phyloP scores from a whole-genome alignment of 2,329 filamentous ascomycete genomes.

The Chalara sp. region DNA sequence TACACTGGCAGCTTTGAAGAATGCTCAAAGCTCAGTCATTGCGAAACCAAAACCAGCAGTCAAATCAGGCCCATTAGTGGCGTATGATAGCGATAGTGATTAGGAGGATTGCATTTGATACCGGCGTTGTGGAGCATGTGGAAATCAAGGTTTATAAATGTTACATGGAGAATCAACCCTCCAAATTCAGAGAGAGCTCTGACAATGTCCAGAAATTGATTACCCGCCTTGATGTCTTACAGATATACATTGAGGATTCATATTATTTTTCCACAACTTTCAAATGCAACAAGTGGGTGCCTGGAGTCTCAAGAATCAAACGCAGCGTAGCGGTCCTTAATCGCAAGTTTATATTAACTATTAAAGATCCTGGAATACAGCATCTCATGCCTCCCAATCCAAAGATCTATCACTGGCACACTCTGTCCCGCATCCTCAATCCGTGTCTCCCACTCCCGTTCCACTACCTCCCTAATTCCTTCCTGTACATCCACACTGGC shows the following conservation, averaged over 20 bases:
- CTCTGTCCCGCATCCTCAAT: constrained; percentile 66
- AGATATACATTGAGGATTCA: too few species aligned
- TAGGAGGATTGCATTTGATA: constrained; percentile 1
- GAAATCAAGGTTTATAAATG: too few species aligned
- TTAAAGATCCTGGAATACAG: constrained; percentile 85
- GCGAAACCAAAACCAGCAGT: constrained; percentile 44
- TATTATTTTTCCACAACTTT: too few species aligned
- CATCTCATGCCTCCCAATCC: constrained; percentile 76
- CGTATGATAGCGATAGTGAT: constrained; percentile 86
- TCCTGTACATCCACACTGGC: constrained; percentile 52
- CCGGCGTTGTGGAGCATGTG: too few species aligned
- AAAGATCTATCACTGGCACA: constrained; percentile 73
- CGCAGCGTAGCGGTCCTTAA: not conserved
- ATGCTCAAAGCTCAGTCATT: constrained; percentile 44
- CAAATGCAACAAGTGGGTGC: too few species aligned
- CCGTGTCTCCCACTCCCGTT: constrained; percentile 49
- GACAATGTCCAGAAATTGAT: too few species aligned
- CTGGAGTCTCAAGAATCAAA: too few species aligned
- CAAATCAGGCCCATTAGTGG: constrained; percentile 68
- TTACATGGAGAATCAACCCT: too few species aligned
- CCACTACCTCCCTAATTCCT: constrained; percentile 51
- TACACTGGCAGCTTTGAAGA: constrained; percentile 72
- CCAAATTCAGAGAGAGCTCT: too few species aligned
- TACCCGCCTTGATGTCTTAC: too few species aligned
- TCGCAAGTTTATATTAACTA: constrained; percentile 42